phyloP scores from a whole-genome alignment of 768 basidiomycete genomes.

The Lepiota brunneoincarnata region DNA sequence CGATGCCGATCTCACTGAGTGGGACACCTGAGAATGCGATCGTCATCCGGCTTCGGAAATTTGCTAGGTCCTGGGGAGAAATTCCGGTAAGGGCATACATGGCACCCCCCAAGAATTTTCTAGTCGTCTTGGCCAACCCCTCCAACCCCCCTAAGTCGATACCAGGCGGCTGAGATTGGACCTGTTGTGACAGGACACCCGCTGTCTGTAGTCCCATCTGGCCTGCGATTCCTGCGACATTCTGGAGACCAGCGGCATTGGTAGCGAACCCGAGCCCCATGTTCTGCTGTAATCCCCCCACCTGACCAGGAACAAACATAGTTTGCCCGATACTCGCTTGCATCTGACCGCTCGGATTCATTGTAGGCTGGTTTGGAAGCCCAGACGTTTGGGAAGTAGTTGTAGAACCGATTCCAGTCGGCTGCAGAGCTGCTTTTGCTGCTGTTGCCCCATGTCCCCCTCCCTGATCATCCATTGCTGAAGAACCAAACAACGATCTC shows the following conservation, averaged over 20 bases:
- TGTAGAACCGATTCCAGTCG: background rate
- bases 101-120: background rate
- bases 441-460: background rate
- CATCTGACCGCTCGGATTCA: background rate
- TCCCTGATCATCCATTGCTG: background rate
- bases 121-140: background rate
- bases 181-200: background rate
- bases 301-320: background rate
- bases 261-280: background rate
- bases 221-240: background rate
- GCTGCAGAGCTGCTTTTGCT: background rate
- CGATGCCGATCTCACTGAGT: conserved; percentile 16
- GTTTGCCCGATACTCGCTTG: background rate
- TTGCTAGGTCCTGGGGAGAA: background rate
- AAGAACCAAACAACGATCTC: background rate
- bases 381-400: background rate
- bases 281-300: background rate
- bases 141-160: background rate
- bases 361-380: background rate
- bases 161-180: background rate
- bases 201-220: background rate
- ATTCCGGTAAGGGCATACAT: background rate
- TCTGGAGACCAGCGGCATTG: background rate
- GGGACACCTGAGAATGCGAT: conserved; percentile 11
- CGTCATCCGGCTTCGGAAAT: background rate